Conservation (phyloP, 2,329 filamentous ascomycete genomes). For the Fusarium luffae region DNA sequence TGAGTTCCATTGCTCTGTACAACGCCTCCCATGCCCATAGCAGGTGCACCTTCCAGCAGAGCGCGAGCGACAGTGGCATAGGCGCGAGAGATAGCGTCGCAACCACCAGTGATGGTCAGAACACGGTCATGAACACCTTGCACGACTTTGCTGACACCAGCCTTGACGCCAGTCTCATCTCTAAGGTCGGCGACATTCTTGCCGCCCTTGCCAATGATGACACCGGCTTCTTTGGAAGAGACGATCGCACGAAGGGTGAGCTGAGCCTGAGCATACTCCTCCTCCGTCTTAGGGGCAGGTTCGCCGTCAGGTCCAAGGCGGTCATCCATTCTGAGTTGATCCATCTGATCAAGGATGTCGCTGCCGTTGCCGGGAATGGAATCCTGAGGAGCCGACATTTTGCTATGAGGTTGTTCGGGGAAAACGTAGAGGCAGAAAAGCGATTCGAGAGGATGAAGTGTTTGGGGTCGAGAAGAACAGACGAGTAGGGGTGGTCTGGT, state of each 20-base stretch:
- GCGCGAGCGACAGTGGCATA: slow-evolving; percentile 94
- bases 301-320: slow-evolving; percentile 79
- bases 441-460: slow-evolving; percentile 23
- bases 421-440: slow-evolving; percentile 22
- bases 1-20: slow-evolving; percentile 90
- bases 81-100: slow-evolving; percentile 88
- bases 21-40: slow-evolving; percentile 95
- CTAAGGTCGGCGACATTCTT: slow-evolving; percentile 98
- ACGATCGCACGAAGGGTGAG: slow-evolving; percentile 97
- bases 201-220: slow-evolving; percentile 98
- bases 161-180: slow-evolving; percentile 97
- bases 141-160: slow-evolving; percentile 98
- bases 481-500: slow-evolving; percentile 13
- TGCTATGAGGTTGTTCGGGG: slow-evolving; percentile 37
- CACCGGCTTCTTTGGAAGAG: slow-evolving; percentile 97
- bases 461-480: slow-evolving; percentile 15
- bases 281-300: slow-evolving; percentile 87
- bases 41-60: slow-evolving; percentile 89
- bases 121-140: slow-evolving; percentile 97
- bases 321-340: slow-evolving; percentile 74
- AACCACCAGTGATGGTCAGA: slow-evolving; percentile 90
- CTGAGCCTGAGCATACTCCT: slow-evolving; percentile 93
- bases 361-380: slow-evolving; percentile 67
- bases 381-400: slow-evolving; percentile 74
- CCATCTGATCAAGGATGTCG: slow-evolving; percentile 69